These are phyloP conservation scores for Puccinia hordei DNA, from an alignment of 1,284 basidiomycete species.

Conservation along the genomic window DNA sequence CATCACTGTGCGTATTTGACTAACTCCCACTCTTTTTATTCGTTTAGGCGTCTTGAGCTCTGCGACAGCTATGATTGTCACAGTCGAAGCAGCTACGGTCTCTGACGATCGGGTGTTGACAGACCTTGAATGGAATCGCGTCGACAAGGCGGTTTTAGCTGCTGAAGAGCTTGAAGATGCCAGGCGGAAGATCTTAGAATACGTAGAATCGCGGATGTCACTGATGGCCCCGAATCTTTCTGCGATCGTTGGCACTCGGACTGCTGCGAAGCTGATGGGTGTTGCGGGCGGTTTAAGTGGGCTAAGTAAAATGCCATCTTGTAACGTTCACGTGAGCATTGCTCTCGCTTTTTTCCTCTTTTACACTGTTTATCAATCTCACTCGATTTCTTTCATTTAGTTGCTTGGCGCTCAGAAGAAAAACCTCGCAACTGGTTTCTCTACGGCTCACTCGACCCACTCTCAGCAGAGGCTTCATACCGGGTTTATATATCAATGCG, in stretches of 20 bases:
- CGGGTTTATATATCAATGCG: constrained; percentile 93
- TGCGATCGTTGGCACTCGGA: constrained; percentile 94
- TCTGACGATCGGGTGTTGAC: constrained; percentile 76
- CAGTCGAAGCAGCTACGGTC: constrained; percentile 84
- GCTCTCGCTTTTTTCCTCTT: constrained; percentile 7
- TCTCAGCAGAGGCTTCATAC: constrained; percentile 73
- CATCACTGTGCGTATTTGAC: background rate
- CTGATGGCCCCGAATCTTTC: constrained; percentile 96
- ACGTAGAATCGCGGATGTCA: constrained; percentile 98
- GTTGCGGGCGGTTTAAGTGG: constrained; percentile 90
- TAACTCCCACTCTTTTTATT: background rate
- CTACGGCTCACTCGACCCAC: constrained; percentile 66
- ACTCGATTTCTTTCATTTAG: constrained; percentile 60
- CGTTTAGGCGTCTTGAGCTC: constrained; percentile 77
- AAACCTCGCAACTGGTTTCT: constrained; percentile 76
- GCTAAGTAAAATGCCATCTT: constrained; percentile 89
- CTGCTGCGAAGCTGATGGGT: constrained; percentile 95
- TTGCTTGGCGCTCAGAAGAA: constrained; percentile 91
- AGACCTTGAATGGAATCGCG: constrained; percentile 74
- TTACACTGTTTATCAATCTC: background rate
- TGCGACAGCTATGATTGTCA: constrained; percentile 94
- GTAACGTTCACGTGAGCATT: constrained; percentile 82
- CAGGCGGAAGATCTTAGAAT: constrained; percentile 86
- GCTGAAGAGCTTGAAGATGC: constrained; percentile 84
- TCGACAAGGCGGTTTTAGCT: constrained; percentile 81